phyloP scores from a whole-genome alignment of 768 basidiomycete species.

The Mycena venus region DNA sequence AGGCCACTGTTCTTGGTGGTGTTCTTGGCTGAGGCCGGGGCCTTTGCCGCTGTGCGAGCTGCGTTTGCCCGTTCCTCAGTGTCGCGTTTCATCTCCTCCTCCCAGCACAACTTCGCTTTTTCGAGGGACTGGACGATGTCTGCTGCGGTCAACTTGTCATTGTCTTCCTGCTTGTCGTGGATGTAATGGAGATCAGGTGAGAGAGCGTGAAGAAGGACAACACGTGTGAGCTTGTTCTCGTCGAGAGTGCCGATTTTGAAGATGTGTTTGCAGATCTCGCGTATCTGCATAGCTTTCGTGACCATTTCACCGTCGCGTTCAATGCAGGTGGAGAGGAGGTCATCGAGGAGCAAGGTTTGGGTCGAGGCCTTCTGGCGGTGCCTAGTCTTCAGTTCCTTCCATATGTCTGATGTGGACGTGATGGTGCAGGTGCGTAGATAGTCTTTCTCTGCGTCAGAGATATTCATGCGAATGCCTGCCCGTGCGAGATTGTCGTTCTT shows the following conservation, averaged over 20 bases:
- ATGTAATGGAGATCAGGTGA: conserved; percentile 18
- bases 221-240: too few relatives aligned
- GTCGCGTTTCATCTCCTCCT: neutral
- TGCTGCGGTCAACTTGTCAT: conserved; percentile 3
- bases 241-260: conserved; percentile 34
- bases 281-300: neutral
- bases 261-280: conserved; percentile 24
- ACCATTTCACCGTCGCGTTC: neutral
- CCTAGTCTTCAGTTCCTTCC: conserved; percentile 14
- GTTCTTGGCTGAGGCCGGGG: too few relatives aligned
- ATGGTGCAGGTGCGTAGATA: neutral
- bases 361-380: conserved; percentile 34
- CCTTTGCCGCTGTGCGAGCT: too few relatives aligned
- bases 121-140: neutral
- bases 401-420: neutral
- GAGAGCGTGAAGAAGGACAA: conserved; percentile 29
- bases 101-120: neutral
- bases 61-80: conserved; percentile 1
- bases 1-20: neutral
- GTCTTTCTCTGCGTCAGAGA: neutral
- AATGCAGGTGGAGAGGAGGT: conserved; percentile 22
- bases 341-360: conserved; percentile 34
- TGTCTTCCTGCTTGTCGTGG: conserved; percentile 5
- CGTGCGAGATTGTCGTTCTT: neutral
- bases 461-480: neutral